Evolutionary conservation across 2,329 filamentous ascomycete species (phyloP).

Genomic region (Fusarium haematococcum): DNA sequence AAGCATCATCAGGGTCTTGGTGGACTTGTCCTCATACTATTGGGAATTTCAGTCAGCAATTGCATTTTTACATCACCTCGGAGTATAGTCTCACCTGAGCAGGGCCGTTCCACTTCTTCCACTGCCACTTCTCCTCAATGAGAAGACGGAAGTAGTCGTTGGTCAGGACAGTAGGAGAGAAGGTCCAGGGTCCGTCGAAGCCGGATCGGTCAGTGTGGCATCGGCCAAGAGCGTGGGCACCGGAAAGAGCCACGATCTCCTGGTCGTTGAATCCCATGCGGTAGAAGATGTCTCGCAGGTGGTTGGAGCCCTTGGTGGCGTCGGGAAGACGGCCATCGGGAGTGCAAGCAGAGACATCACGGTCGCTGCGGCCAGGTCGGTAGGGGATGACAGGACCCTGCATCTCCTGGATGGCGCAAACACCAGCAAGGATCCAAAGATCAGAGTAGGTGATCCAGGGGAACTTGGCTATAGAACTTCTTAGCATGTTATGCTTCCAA

Average conservation of each 20-base stretch:
- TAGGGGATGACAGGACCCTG: conserved; percentile 88
- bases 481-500: conserved; percentile 9
- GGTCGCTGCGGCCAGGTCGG: conserved; percentile 86
- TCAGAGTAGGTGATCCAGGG: conserved; percentile 98
- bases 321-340: conserved; percentile 91
- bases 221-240: conserved; percentile 88
- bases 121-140: conserved; percentile 91
- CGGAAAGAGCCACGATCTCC: conserved; percentile 91
- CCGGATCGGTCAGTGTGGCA: conserved; percentile 92
- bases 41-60: conserved; percentile 13
- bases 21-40: conserved; percentile 86
- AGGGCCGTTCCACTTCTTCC: conserved; percentile 91
- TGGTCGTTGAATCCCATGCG: conserved; percentile 99
- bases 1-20: conserved; percentile 96
- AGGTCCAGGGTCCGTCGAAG: conserved; percentile 91
- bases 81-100: conserved; percentile 64
- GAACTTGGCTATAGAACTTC: conserved; percentile 66
- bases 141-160: conserved; percentile 96
- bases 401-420: conserved; percentile 94
- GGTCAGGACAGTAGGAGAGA: conserved; percentile 89
- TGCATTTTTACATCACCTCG: neutral
- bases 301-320: conserved; percentile 79
- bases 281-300: conserved; percentile 91
- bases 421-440: conserved; percentile 92
- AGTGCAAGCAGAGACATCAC: conserved; percentile 85